Base-by-base conservation (phyloP, 2,329 filamentous ascomycete species). In the Ustilaginoidea virens region DNA sequence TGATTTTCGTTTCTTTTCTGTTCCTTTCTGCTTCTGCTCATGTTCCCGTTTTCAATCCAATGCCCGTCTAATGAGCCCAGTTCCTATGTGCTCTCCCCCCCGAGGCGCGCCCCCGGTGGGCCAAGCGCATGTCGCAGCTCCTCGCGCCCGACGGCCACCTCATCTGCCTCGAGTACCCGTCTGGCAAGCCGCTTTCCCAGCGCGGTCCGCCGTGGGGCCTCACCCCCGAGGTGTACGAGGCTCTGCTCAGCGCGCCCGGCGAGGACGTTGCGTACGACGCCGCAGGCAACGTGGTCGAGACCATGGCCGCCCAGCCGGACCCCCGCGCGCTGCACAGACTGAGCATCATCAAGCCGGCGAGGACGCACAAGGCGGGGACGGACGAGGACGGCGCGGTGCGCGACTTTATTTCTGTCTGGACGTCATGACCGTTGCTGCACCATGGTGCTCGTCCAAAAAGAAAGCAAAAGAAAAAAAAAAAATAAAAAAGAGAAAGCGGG, bases 151-250 rank as follows among this genome's bases (percentile, higher is more conserved):
- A 40, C 15, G 69, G 69, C 14, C 55, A 61, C 21, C 54, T 77
- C 16, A 46, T 76, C 29, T 75, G 71, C 52, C 64, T 92, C 36
- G 82, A 92, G 48, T 92, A 79, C 48, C 83, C 83, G 7, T 72
- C 76, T 1, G 65, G 69, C 36, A 90, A 86, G 48, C 62, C 70
- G 23, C 64, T 75, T 7, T 60, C 59, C 8, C 60, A 65, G 7
- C 63, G 63, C 7, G 82, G 83, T 0, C 82, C 83, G 9, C 82
- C 83, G 2, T 86, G 70, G 63, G 71, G 74, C 6, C 53, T 81
- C 23, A 67, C 70, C 9, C 66, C 78, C 1, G 66, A 72, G 35
- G 67, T 80, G 17, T 90, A 92, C 49, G 56, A 73, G 42, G 74
- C 72, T 36, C 73, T 87, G 40, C 61, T 92, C 23, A 64, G 63